Conservation (phyloP, 2,329 filamentous ascomycete species). For the Hymenoscyphus salicellus region DNA sequence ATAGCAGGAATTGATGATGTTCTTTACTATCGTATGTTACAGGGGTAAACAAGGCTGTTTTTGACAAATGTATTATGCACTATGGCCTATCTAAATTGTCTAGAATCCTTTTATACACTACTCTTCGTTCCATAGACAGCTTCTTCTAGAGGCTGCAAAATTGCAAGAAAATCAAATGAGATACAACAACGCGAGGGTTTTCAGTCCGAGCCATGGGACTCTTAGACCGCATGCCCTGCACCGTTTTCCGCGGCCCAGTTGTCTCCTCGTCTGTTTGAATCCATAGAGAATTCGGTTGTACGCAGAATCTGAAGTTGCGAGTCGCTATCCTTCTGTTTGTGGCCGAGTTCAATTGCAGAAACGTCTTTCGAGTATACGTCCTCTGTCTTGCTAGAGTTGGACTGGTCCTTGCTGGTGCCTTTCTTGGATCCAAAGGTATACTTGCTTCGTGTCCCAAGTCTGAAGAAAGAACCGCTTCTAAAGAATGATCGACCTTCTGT, state of each 20-base stretch:
- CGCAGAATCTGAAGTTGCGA: background rate
- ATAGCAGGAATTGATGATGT: no score
- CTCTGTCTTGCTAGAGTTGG: background rate
- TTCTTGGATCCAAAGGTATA: background rate
- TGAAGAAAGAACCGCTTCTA: background rate
- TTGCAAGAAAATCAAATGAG: no score
- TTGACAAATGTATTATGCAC: no score
- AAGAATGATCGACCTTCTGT: constrained; percentile 5
- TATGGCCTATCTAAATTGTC: no score
- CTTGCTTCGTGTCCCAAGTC: background rate
- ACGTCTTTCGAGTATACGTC: background rate
- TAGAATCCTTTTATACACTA: no score
- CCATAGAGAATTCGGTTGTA: background rate
- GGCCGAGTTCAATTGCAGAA: background rate
- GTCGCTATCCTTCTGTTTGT: background rate
- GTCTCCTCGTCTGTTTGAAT: background rate
- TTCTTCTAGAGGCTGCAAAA: no score
- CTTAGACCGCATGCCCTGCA: no score
- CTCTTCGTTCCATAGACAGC: no score
- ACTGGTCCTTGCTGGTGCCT: background rate
- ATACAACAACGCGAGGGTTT: no score
- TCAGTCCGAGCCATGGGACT: no score
- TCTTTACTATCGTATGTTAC: no score
- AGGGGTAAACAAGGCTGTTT: no score
- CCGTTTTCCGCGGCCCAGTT: background rate